Conservation (phyloP, 495 filamentous ascomycete species). For the Melanomma pulvis-pyrius region DNA sequence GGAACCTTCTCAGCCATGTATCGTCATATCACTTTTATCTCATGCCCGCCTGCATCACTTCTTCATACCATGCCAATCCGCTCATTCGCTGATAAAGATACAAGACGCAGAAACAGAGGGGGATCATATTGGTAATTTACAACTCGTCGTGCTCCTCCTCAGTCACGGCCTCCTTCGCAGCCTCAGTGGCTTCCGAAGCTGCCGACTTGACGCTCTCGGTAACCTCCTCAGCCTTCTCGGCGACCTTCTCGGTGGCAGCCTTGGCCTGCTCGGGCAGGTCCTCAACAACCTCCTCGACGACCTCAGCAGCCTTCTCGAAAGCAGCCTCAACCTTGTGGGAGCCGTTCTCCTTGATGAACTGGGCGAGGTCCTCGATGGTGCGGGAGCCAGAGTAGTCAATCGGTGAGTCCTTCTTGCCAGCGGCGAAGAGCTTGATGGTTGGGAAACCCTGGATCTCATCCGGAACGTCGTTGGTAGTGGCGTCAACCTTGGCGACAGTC, state of each 20-base stretch:
- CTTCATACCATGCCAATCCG: background rate
- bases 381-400: slow-evolving; percentile 87
- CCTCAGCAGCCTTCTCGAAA: slow-evolving; percentile 53
- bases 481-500: slow-evolving; percentile 92
- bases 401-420: slow-evolving; percentile 81
- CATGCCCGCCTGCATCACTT: background rate
- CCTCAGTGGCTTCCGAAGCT: slow-evolving; percentile 31
- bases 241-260: slow-evolving; percentile 51
- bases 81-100: background rate
- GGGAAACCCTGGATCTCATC: slow-evolving; percentile 98
- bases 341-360: slow-evolving; percentile 94
- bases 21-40: slow-evolving; percentile 20
- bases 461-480: slow-evolving; percentile 93
- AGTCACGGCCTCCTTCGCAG: slow-evolving; percentile 18
- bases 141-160: slow-evolving; percentile 64
- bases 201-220: slow-evolving; percentile 47
- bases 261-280: slow-evolving; percentile 49
- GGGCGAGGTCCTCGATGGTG: slow-evolving; percentile 89
- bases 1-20: background rate
- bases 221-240: slow-evolving; percentile 49
- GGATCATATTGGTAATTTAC: slow-evolving; percentile 49
- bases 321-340: slow-evolving; percentile 75
- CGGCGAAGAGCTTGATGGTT: slow-evolving; percentile 97
- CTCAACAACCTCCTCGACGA: slow-evolving; percentile 48
- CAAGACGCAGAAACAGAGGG: slow-evolving; percentile 3